Evolutionary conservation across 441 rosid species (phyloP), one percentile per base, ranked within the genome.

Genomic region (Hura crepitans): DNA sequence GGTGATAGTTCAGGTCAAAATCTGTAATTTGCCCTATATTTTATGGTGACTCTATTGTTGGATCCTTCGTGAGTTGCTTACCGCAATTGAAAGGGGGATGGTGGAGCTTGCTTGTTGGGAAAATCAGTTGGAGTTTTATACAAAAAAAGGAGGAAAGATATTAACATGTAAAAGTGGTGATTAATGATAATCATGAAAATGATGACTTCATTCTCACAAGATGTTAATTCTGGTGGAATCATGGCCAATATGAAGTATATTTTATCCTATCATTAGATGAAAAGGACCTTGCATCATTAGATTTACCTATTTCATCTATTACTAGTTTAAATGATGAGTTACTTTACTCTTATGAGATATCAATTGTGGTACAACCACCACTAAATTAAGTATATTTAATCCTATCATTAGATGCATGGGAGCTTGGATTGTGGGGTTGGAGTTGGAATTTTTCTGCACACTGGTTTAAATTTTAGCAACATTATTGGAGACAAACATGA

Each of bases 101-200:
- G 5, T 62, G 22, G 49, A 62, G 33, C 17, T 42, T 51, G 0
- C 0, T 20, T 4, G 6, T 18, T 27, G 25, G 39, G 27, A 28
- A 65, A 65, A 46, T 64, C 25, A 30, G n/a, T 31, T 47, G 14
- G 28, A 31, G 17, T 15, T 14, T 35, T 5, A n/a, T n/a, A 49
- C n/a, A 58, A 69, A 30, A 15, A 55, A 68, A 23, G 22, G 54
- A 8, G n/a, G n/a, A n/a, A n/a, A n/a, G 72, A 43, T 22, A 46
- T 58, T 37, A 5, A 47, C 23, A 12, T 42, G 6, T 43, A 50
- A 43, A 6, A n/a, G n/a, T 43, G 53, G 23, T 43, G 45, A 12
- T 59, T 59, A 33, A 35, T 66, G 25, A 13, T 10, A 1, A 37
- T 51, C 49, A 35, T 18, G 27, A 53, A 47, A 9, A 31, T 18